Evolutionary conservation across 805 yeast genomes (phyloP), one percentile per base, ranked within the genome.

Genomic region (Saccharomycopsis amapae): DNA sequence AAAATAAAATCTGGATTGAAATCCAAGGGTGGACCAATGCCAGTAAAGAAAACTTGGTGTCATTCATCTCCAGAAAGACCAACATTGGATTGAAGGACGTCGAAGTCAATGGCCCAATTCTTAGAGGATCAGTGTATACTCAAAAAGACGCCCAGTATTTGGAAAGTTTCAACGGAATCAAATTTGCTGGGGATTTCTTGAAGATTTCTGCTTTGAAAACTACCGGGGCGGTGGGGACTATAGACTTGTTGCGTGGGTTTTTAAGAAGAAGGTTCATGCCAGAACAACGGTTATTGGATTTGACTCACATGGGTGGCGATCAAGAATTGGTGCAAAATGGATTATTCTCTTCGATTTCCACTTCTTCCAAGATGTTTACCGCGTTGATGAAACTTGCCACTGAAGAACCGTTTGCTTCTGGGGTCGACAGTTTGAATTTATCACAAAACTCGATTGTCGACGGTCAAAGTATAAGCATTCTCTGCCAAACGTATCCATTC

Each of bases 1-100:
- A 61, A 42, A 69, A 66, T 40, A 54, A 62, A 28, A 67, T 76
- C 3, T 67, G 72, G 2, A 72, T 87, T 9, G 86, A 83, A 52
- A 71, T 87, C 9, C 65, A 71, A 32, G 86, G 88, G 38, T 88
- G 96, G 96, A 79, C 82, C 49, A 85, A 86, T 50, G 94, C 88
- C 1, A 61, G 82, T 1, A 69, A 72, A 49, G 78, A 73, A 17
- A 95, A 87, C 49, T 68, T 87, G 48, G 68, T 83, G 7, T 67
- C 70, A 32, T 89, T 88, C 61, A 62, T 88, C 13, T 73, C 79
- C 41, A 71, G 95, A 52, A 85, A 83, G 57, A 66, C 85, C 13
- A 68, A 73, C 43, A 68, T 85, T 17, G 63, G 69, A 1, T 67
- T 89, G 10, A 61, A 63, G 42, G 75, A 81, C 58, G 67, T 78